Evolutionary conservation across 225 moss, liverwort and hornwort species (phyloP).

Genomic region (Marchantia paleacea): DNA sequence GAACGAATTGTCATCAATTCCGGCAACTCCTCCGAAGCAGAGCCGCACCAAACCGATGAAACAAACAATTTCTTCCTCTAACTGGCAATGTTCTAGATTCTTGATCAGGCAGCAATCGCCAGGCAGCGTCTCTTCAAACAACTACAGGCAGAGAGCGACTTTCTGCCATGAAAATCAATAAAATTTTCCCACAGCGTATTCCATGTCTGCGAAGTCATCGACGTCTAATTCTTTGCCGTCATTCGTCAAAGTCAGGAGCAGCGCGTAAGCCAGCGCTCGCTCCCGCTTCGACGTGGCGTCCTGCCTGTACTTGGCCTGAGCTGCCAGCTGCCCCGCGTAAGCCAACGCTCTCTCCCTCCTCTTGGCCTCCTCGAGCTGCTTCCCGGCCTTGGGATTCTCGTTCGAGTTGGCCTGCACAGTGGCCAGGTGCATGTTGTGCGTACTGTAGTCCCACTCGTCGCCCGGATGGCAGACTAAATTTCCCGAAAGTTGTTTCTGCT

Average conservation of each 20-base stretch:
- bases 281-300: conserved; percentile 14
- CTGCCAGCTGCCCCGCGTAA: neutral
- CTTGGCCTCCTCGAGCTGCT: conserved; percentile 2
- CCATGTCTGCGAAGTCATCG: conserved; percentile 7
- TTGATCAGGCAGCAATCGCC: neutral
- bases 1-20: no score
- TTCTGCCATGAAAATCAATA: neutral
- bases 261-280: conserved; percentile 16
- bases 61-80: neutral
- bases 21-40: neutral
- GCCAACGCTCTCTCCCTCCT: conserved; percentile 4
- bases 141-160: neutral
- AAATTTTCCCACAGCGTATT: neutral
- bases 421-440: neutral
- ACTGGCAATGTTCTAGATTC: neutral
- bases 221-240: neutral
- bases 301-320: conserved; percentile 3
- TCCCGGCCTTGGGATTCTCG: neutral
- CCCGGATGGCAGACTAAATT: neutral
- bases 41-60: neutral
- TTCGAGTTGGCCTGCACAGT: neutral
- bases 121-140: neutral
- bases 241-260: conserved; percentile 11
- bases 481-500: neutral
- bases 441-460: neutral